Percentiles rank a stretch among this genome's conserved stretches.
phyloP scores from a whole-genome alignment of 306 rosid species.

The Sechiopsis laciniata region DNA sequence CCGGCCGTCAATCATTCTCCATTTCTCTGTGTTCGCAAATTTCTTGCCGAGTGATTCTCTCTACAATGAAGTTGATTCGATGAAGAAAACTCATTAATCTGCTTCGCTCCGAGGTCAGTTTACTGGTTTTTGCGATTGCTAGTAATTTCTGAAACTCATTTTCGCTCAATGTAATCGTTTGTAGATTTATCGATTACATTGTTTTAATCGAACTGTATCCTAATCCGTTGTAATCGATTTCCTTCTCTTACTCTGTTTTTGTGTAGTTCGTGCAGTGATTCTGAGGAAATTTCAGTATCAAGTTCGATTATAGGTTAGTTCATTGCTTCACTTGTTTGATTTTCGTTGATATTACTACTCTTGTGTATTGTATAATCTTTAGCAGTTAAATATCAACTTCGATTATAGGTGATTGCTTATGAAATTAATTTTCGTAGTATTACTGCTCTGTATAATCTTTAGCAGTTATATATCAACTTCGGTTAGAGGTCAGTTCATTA shows the following conservation, averaged over 20 bases:
- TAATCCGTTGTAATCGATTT: not conserved
- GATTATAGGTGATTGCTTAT: not conserved
- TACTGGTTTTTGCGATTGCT: not conserved
- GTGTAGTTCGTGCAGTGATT: not conserved
- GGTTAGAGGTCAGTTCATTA: not conserved
- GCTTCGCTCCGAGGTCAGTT: constrained; percentile 1
- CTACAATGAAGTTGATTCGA: not conserved
- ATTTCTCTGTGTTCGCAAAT: not conserved
- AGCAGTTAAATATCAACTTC: not conserved
- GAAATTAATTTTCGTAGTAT: constrained; percentile 8
- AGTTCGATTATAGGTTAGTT: not conserved
- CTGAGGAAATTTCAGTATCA: constrained; percentile 14
- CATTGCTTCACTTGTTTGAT: not conserved
- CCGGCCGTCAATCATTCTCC: constrained; percentile 2
- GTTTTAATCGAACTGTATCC: constrained; percentile 5
- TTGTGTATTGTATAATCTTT: too few species aligned
- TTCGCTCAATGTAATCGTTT: not conserved
- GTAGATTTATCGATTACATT: not conserved
- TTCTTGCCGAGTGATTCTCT: not conserved
- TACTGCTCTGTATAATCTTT: not conserved
- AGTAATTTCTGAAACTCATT: not conserved
- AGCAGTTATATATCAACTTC: constrained; percentile 2
- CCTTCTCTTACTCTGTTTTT: not conserved
- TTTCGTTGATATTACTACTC: not conserved
- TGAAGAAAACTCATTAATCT: constrained; percentile 6